Conservation (phyloP, 148 eudicot genomes). For the Bassia scoparia region DNA sequence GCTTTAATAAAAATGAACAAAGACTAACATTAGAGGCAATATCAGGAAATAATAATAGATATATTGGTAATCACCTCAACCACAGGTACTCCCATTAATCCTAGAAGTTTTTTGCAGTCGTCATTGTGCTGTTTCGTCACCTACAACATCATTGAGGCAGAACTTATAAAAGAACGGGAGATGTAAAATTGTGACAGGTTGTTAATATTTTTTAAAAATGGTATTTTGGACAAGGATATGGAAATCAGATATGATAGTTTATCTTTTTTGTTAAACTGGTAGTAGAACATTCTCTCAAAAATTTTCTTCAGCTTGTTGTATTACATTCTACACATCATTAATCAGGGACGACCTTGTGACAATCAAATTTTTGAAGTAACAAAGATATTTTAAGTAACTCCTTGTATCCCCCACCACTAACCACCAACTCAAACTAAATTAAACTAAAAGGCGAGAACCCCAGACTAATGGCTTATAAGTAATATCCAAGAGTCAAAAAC, state of each 20-base stretch:
- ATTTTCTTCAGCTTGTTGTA: background rate
- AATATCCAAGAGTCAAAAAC: background rate
- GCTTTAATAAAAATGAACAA: conserved; percentile 8
- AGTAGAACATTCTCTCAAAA: background rate
- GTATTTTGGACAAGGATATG: background rate
- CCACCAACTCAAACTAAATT: background rate
- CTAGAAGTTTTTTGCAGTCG: conserved; percentile 82
- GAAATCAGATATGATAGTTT: background rate
- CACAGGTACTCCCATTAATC: conserved; percentile 96
- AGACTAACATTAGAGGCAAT: background rate
- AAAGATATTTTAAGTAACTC: background rate
- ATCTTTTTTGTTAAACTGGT: background rate
- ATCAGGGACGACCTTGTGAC: background rate
- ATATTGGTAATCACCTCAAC: conserved; percentile 56
- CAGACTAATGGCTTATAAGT: background rate
- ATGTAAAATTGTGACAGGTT: background rate
- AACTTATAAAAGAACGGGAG: background rate
- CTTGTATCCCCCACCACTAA: background rate
- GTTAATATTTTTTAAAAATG: no score
- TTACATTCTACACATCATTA: background rate
- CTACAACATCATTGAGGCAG: conserved; percentile 31
- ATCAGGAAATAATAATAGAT: background rate
- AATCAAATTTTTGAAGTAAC: background rate
- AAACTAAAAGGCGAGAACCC: background rate
- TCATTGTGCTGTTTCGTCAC: conserved; percentile 94